Percentiles rank a stretch among this genome's conserved stretches.
Evolutionary conservation across 768 basidiomycete genomes (phyloP).

Genomic region (Lanmaoa pseudosensibilis): DNA sequence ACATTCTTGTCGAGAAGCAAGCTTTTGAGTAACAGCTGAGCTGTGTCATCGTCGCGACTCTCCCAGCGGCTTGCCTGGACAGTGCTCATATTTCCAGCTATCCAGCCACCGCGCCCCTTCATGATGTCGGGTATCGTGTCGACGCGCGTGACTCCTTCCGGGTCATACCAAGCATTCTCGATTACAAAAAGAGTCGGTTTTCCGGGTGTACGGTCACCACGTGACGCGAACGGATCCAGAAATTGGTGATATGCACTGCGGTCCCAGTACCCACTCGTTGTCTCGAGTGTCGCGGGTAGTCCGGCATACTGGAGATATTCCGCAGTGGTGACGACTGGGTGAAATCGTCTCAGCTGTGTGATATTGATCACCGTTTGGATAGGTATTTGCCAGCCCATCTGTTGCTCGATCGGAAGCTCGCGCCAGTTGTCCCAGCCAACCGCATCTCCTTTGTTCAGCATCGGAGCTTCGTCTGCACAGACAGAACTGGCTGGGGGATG

Average conservation of each 20-base stretch:
- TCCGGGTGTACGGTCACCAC: constrained; percentile 13
- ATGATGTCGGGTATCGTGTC: constrained; percentile 32
- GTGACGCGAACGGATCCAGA: constrained; percentile 15
- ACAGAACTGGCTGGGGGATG: constrained; percentile 21
- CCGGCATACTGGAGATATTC: constrained; percentile 43
- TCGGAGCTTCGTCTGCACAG: constrained; percentile 40
- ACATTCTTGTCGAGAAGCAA: constrained; percentile 21
- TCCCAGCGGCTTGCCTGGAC: constrained; percentile 20
- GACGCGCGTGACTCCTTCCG: constrained; percentile 35
- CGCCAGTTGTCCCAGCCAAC: constrained; percentile 41
- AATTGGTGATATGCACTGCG: constrained; percentile 29
- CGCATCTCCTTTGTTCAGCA: constrained; percentile 44
- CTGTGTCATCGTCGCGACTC: constrained; percentile 1
- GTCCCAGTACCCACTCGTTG: constrained; percentile 39
- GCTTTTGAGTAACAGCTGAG: constrained; percentile 18
- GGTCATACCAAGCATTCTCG: constrained; percentile 43
- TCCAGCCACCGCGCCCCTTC: constrained; percentile 30
- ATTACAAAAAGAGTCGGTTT: constrained; percentile 34
- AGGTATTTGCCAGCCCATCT: constrained; percentile 34
- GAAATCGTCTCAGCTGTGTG: constrained; percentile 35
- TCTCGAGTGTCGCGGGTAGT: constrained; percentile 32
- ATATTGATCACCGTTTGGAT: constrained; percentile 41
- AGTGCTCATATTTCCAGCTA: constrained; percentile 6
- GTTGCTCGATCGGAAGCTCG: constrained; percentile 34
- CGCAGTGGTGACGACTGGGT: constrained; percentile 36